phyloP scores from a whole-genome alignment of 768 basidiomycete species.

The Mycena vitilis region DNA sequence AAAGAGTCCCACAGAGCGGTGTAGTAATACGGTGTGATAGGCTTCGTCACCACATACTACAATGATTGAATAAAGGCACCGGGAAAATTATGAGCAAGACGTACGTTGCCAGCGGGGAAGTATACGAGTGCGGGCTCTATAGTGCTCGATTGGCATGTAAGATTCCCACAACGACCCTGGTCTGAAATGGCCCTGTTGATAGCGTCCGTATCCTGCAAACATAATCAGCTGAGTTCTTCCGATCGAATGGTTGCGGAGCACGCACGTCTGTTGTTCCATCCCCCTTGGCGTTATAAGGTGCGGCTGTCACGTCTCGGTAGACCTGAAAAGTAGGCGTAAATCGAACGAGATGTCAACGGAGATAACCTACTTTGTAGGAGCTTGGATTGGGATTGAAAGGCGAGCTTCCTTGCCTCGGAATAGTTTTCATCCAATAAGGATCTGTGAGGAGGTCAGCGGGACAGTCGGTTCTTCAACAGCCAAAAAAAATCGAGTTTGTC shows the following conservation, averaged over 20 bases:
- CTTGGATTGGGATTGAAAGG: conserved; percentile 54
- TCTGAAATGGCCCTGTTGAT: conserved; percentile 65
- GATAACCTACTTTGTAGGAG: conserved; percentile 7
- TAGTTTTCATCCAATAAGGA: conserved; percentile 61
- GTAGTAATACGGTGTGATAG: conserved; percentile 20
- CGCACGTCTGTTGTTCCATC: conserved; percentile 33
- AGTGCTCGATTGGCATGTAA: conserved; percentile 45
- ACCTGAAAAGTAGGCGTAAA: conserved; percentile 52
- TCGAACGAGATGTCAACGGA: conserved; percentile 1
- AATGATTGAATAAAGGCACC: not conserved
- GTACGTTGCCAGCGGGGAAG: conserved; percentile 57
- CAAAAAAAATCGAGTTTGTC: not conserved
- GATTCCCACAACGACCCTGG: conserved; percentile 58
- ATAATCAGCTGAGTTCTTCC: conserved; percentile 3
- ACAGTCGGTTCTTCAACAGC: not conserved
- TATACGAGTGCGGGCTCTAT: conserved; percentile 64
- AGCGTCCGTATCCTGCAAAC: conserved; percentile 50
- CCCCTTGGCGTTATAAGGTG: conserved; percentile 58
- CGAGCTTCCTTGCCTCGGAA: conserved; percentile 60
- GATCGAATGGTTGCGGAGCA: conserved; percentile 1
- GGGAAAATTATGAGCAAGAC: not conserved
- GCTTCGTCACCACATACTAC: conserved; percentile 24
- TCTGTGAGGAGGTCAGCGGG: conserved; percentile 35
- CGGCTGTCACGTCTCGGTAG: conserved; percentile 65
- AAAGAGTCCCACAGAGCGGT: conserved; percentile 41